phyloP scores from a whole-genome alignment of 108 stramenopile species.

The Cyclotella choctawhatcheeana region DNA sequence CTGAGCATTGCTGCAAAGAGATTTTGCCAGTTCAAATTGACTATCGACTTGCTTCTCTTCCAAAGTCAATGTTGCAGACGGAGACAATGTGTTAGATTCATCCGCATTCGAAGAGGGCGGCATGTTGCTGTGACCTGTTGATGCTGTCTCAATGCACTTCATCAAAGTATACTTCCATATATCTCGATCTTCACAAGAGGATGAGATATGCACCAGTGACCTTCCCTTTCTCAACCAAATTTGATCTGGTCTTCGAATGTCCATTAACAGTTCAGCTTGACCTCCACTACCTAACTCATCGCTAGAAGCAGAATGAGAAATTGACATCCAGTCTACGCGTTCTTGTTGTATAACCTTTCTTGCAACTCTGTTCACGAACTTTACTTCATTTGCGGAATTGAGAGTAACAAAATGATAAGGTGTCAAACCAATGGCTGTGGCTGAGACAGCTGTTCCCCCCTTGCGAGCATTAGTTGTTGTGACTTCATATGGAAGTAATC shows the following conservation, averaged over 20 bases:
- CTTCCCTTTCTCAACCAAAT: conserved; percentile 85
- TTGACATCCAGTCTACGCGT: conserved; percentile 72
- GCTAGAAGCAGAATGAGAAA: conserved; percentile 46
- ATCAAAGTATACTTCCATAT: conserved; percentile 83
- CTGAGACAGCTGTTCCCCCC: conserved; percentile 6
- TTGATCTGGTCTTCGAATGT: conserved; percentile 89
- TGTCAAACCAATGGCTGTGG: conserved; percentile 59
- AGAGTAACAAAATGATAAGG: conserved; percentile 85
- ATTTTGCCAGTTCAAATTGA: conserved; percentile 83
- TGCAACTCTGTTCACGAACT: conserved; percentile 83
- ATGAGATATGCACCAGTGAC: conserved; percentile 82
- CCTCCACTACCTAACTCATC: conserved; percentile 21
- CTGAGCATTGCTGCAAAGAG: conserved; percentile 71
- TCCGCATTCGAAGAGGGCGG: not conserved
- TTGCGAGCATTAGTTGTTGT: conserved; percentile 6
- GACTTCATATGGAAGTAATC: conserved; percentile 72
- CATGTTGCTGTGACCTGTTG: conserved; percentile 4
- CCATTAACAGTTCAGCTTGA: conserved; percentile 72
- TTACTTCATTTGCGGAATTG: conserved; percentile 69
- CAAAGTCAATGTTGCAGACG: conserved; percentile 36
- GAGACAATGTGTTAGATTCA: not conserved
- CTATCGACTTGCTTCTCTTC: conserved; percentile 81
- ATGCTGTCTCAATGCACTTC: conserved; percentile 64
- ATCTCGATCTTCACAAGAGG: conserved; percentile 85
- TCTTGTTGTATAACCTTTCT: conserved; percentile 82